phyloP scores from a whole-genome alignment of 371 early-diverging fungal genomes.

The Nematocida homosporus region DNA sequence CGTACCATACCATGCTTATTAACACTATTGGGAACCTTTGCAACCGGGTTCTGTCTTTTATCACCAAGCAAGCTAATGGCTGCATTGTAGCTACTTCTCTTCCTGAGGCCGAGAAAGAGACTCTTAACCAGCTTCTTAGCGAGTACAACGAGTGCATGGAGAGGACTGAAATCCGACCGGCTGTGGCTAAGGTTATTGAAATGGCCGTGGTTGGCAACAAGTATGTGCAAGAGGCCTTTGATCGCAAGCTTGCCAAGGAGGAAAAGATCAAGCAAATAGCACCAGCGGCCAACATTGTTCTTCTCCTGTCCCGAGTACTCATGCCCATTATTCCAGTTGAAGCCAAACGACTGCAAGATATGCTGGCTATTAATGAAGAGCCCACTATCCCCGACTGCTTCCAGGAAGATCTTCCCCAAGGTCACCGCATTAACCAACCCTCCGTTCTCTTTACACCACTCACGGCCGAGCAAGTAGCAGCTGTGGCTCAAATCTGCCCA shows the following conservation, averaged over 20 bases:
- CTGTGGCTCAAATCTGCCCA: constrained; percentile 19
- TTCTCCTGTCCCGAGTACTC: constrained; percentile 18
- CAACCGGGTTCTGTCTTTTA: constrained; percentile 90
- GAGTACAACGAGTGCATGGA: constrained; percentile 78
- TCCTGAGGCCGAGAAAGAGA: constrained; percentile 71
- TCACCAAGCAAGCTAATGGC: constrained; percentile 75
- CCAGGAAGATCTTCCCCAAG: constrained; percentile 14
- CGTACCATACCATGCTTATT: constrained; percentile 80
- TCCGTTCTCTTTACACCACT: constrained; percentile 40
- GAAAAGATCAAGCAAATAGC: constrained; percentile 73
- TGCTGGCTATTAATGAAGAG: background rate
- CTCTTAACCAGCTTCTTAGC: constrained; percentile 75
- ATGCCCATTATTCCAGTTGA: constrained; percentile 18
- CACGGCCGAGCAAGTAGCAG: constrained; percentile 11
- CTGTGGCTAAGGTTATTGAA: constrained; percentile 79
- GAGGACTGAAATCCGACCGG: constrained; percentile 76
- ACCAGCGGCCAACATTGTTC: constrained; percentile 5
- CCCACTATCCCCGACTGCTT: background rate
- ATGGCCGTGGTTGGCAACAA: constrained; percentile 85
- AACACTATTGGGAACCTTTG: constrained; percentile 96
- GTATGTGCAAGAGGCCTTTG: constrained; percentile 75
- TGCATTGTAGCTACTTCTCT: constrained; percentile 72
- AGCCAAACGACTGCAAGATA: background rate
- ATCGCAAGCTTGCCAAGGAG: constrained; percentile 78
- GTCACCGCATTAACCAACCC: constrained; percentile 6